These are phyloP conservation scores for Alternaria sp. DNA, from an alignment of 2,329 filamentous ascomycete genomes.

Conservation along the genomic window DNA sequence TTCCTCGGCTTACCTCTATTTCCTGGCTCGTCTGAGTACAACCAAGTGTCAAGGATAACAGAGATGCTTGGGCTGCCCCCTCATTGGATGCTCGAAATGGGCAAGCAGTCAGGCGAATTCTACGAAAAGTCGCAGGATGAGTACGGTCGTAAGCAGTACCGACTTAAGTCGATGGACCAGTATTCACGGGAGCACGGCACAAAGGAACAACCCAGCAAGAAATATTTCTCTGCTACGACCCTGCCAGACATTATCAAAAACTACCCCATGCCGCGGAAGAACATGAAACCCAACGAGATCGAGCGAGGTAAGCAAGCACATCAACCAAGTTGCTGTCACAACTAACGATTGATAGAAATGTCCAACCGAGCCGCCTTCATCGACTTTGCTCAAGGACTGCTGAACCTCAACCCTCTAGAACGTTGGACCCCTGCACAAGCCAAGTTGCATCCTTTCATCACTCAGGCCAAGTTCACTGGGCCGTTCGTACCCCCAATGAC, in stretches of 20 bases:
- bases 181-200: constrained; percentile 95
- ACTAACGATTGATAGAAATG: constrained; percentile 75
- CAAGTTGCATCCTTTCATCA: constrained; percentile 97
- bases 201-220: constrained; percentile 99
- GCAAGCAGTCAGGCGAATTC: constrained; percentile 96
- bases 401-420: constrained; percentile 95
- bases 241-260: constrained; percentile 97
- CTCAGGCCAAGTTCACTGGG: constrained; percentile 95
- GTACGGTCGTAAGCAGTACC: constrained; percentile 88
- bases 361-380: constrained; percentile 97
- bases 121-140: constrained; percentile 95
- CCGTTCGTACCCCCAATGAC: constrained; percentile 98
- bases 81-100: constrained; percentile 99
- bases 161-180: constrained; percentile 96
- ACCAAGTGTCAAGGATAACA: constrained; percentile 94
- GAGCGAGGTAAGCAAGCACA: constrained; percentile 77
- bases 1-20: constrained; percentile 95
- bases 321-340: not conserved
- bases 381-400: constrained; percentile 91
- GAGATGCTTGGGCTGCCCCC: constrained; percentile 98
- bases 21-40: constrained; percentile 97
- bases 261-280: constrained; percentile 98
- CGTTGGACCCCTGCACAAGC: constrained; percentile 98
- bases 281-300: constrained; percentile 97
- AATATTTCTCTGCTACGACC: constrained; percentile 95